A percentile compares a stretch with the other conserved stretches of the same genome.
Conservation (phyloP, 1,139 yeast species). For the Blastobotrys illinoisensis region DNA sequence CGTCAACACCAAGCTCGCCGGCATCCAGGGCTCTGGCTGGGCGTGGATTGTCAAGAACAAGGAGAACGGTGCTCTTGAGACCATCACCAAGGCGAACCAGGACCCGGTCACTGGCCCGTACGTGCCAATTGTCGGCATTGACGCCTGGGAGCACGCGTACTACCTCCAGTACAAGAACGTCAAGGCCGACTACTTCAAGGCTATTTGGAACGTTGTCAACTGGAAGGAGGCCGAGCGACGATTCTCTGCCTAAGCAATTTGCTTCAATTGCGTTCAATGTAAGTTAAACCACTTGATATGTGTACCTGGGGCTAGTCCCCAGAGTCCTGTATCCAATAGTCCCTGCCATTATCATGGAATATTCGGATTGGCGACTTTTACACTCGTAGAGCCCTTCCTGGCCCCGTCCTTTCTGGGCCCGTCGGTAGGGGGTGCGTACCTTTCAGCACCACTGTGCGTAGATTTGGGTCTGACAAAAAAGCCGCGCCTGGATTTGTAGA, state of each 20-base stretch:
- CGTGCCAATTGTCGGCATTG: conserved; percentile 85
- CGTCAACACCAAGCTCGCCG: conserved; percentile 78
- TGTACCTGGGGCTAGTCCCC: neutral
- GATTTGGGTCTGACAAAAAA: neutral
- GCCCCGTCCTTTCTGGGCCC: neutral
- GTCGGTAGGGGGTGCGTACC: neutral
- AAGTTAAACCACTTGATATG: conserved; percentile 7
- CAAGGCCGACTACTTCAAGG: conserved; percentile 91
- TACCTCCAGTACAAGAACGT: conserved; percentile 93
- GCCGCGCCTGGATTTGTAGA: no score
- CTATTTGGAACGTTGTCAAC: conserved; percentile 94
- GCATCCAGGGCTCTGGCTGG: conserved; percentile 98
- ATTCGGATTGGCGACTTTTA: no score
- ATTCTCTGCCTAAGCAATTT: conserved; percentile 28
- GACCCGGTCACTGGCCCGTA: conserved; percentile 75
- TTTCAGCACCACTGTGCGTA: neutral
- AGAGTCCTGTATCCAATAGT: no score
- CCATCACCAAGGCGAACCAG: conserved; percentile 84
- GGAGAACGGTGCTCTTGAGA: conserved; percentile 75
- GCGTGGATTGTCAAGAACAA: conserved; percentile 88
- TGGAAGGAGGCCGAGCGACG: conserved; percentile 91
- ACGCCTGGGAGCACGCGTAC: conserved; percentile 99
- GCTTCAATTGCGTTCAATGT: neutral
- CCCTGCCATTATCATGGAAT: no score
- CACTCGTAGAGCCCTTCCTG: neutral